Evolutionary conservation across 2,329 filamentous ascomycete genomes (phyloP).

Genomic region (Trichoderma koningiopsis): DNA sequence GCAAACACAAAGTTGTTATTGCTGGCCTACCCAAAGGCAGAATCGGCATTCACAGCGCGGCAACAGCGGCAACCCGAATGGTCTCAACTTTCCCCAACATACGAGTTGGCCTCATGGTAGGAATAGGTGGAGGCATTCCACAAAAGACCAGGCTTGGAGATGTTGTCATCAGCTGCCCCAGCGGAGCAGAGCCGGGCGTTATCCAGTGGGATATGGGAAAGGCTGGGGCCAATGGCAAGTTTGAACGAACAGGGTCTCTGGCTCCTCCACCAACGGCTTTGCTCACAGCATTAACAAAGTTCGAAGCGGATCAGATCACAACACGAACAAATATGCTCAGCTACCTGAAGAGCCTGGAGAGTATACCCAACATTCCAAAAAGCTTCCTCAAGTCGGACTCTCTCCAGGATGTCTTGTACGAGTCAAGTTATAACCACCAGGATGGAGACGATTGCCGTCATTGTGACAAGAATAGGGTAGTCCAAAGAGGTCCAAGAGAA

Average conservation of each 20-base stretch:
- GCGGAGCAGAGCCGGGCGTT: neutral
- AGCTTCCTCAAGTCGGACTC: neutral
- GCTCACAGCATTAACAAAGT: neutral
- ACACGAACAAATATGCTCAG: neutral
- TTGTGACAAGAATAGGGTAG: neutral
- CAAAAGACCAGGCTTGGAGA: slow-evolving; percentile 1
- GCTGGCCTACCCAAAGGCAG: neutral
- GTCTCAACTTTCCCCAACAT: neutral
- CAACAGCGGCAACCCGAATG: neutral
- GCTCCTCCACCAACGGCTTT: neutral
- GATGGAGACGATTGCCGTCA: neutral
- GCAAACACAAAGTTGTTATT: slow-evolving; percentile 1
- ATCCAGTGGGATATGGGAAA: slow-evolving; percentile 9
- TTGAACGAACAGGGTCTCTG: neutral
- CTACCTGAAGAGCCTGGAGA: neutral
- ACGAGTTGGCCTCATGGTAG: slow-evolving; percentile 4
- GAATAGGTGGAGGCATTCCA: slow-evolving; percentile 1
- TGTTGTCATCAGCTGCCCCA: slow-evolving; percentile 1
- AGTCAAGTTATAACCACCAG: neutral
- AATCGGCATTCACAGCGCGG: neutral
- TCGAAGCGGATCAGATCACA: neutral
- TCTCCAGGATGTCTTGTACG: neutral
- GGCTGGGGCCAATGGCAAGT: neutral
- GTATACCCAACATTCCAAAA: neutral
- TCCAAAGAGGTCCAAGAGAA: neutral